phyloP scores from a whole-genome alignment of 2,329 filamentous ascomycete species.

The Fusarium falciforme region DNA sequence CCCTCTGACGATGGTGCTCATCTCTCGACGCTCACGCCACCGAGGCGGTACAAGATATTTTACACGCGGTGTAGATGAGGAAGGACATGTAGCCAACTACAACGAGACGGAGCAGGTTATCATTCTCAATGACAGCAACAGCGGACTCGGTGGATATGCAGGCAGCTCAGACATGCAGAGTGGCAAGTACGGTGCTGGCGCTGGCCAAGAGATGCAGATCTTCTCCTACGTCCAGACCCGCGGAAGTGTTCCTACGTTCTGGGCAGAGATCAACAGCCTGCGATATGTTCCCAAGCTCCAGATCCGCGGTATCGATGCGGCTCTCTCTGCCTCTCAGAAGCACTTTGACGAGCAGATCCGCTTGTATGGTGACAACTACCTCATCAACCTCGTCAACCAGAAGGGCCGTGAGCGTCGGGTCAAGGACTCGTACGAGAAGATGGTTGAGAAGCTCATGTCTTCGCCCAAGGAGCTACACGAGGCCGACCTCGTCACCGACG shows the following conservation, averaged over 20 bases:
- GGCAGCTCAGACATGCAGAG: conserved; percentile 81
- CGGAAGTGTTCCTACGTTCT: conserved; percentile 95
- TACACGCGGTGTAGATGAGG: conserved; percentile 90
- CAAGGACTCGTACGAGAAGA: conserved; percentile 93
- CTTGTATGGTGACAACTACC: conserved; percentile 94
- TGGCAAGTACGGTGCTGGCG: conserved; percentile 69
- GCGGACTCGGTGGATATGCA: conserved; percentile 82
- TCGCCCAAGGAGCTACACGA: conserved; percentile 74
- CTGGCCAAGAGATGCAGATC: conserved; percentile 83
- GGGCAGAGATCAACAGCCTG: conserved; percentile 94
- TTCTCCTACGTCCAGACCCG: conserved; percentile 96
- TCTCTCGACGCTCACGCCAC: conserved; percentile 89
- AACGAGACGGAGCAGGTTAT: conserved; percentile 97
- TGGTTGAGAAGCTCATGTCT: conserved; percentile 81
- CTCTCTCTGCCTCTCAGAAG: conserved; percentile 79
- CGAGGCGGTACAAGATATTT: conserved; percentile 94
- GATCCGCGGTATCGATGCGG: conserved; percentile 85
- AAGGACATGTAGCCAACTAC: conserved; percentile 97
- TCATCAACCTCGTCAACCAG: conserved; percentile 97
- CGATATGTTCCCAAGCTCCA: conserved; percentile 92
- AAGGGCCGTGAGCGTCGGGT: conserved; percentile 90
- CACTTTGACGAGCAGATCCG: conserved; percentile 96
- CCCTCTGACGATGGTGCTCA: conserved; percentile 84
- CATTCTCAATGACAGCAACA: conserved; percentile 84
- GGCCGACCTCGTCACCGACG: conserved; percentile 73